phyloP scores from a whole-genome alignment of 169 alveolate species.

The Cryptosporidium xiaoi region DNA sequence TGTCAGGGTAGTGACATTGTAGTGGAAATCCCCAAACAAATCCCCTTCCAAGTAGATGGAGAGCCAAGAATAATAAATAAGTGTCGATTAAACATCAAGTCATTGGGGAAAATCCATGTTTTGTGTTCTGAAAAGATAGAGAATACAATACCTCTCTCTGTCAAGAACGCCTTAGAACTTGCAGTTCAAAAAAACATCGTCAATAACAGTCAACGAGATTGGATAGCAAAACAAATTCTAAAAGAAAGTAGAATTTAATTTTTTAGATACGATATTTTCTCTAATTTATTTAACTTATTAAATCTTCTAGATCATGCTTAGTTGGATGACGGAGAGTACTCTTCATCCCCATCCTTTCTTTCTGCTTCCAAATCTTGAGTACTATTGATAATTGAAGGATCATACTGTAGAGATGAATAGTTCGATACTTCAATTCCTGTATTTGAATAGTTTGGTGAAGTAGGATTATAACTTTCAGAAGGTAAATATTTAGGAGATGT shows the following conservation, averaged over 20 bases:
- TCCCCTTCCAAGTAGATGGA: constrained; percentile 80
- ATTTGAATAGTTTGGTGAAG: constrained; percentile 83
- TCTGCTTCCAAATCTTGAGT: constrained; percentile 72
- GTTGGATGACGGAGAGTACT: constrained; percentile 61
- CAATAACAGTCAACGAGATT: constrained; percentile 1
- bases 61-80: constrained; percentile 78
- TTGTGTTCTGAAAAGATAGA: constrained; percentile 45
- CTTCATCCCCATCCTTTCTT: constrained; percentile 37
- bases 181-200: constrained; percentile 55
- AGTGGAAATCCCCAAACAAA: constrained; percentile 71
- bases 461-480: constrained; percentile 89
- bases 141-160: constrained; percentile 39
- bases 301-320: neutral
- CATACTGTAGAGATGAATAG: constrained; percentile 85
- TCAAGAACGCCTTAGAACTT: constrained; percentile 49
- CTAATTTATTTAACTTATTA: neutral
- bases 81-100: constrained; percentile 24
- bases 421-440: constrained; percentile 84
- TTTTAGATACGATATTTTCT: constrained; percentile 10
- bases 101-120: constrained; percentile 48
- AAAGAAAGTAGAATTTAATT: constrained; percentile 37
- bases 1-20: constrained; percentile 78
- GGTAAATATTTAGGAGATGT: constrained; percentile 86
- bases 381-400: constrained; percentile 87
- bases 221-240: constrained; percentile 49